These are phyloP conservation scores for Tetracladium setigerum DNA, from an alignment of 495 filamentous ascomycete genomes.

Conservation along the genomic window DNA sequence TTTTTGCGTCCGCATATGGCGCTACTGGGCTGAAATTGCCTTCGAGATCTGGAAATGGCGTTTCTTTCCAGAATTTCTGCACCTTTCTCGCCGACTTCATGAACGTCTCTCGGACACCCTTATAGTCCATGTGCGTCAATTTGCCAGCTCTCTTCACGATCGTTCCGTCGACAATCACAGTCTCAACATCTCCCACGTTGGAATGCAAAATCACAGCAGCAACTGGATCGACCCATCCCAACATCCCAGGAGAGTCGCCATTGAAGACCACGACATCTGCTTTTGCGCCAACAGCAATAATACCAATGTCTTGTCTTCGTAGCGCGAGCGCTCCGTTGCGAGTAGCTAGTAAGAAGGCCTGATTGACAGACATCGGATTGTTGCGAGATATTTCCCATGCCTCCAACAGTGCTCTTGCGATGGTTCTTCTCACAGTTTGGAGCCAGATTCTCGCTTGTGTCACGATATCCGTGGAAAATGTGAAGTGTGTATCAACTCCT, in stretches of 20 bases:
- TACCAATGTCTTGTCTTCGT: constrained; percentile 34
- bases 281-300: constrained; percentile 33
- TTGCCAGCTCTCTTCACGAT: constrained; percentile 31
- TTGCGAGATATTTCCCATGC: constrained; percentile 22
- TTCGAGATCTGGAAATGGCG: neutral
- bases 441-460: constrained; percentile 39
- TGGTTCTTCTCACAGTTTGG: constrained; percentile 28
- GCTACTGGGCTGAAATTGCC: neutral
- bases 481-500: constrained; percentile 43
- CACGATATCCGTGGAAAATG: constrained; percentile 30
- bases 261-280: constrained; percentile 43
- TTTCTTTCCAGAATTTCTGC: constrained; percentile 8
- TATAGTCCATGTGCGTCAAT: constrained; percentile 5
- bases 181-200: constrained; percentile 36
- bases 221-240: constrained; percentile 35
- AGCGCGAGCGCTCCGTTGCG: constrained; percentile 39
- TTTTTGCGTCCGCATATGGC: neutral
- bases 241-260: constrained; percentile 31
- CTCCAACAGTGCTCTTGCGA: constrained; percentile 22
- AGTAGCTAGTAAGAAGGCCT: constrained; percentile 42
- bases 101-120: constrained; percentile 8
- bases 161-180: constrained; percentile 38
- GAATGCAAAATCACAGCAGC: constrained; percentile 39
- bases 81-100: constrained; percentile 12
- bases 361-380: constrained; percentile 31